Conservation (phyloP, 495 filamentous ascomycete species). For the Cercophora sp. region DNA sequence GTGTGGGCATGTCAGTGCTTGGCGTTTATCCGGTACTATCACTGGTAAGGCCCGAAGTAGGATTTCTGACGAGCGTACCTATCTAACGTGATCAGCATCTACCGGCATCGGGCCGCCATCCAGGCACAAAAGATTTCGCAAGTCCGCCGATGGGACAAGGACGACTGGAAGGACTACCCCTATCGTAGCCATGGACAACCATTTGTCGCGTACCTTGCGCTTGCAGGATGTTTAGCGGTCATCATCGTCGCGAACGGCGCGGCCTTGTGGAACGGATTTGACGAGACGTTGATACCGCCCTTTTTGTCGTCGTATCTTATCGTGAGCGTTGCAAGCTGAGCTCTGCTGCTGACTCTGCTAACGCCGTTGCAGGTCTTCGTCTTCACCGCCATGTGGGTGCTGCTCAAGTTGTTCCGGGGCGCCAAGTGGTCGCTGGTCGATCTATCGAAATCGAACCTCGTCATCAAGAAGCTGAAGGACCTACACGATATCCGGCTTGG, state of each 20-base stretch:
- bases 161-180: slow-evolving; percentile 34
- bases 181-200: slow-evolving; percentile 43
- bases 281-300: slow-evolving; percentile 18
- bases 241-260: slow-evolving; percentile 37
- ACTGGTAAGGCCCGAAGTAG: slow-evolving; percentile 36
- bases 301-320: slow-evolving; percentile 40
- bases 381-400: slow-evolving; percentile 31
- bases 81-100: slow-evolving; percentile 28
- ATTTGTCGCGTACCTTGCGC: slow-evolving; percentile 32
- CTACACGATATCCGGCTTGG: slow-evolving; percentile 13
- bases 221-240: slow-evolving; percentile 37
- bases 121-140: slow-evolving; percentile 24
- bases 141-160: slow-evolving; percentile 28
- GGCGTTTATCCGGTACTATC: slow-evolving; percentile 41
- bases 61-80: too few relatives aligned
- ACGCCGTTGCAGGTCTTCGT: slow-evolving; percentile 20
- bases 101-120: slow-evolving; percentile 24
- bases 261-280: slow-evolving; percentile 37
- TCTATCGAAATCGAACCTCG: slow-evolving; percentile 21
- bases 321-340: slow-evolving; percentile 21
- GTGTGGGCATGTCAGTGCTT: slow-evolving; percentile 42
- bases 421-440: slow-evolving; percentile 30
- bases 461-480: slow-evolving; percentile 13
- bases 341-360: too few relatives aligned
- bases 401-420: slow-evolving; percentile 25